Percentiles rank a stretch among this genome's conserved stretches.
Evolutionary conservation across 257 asterid genomes (phyloP).

Genomic region (Solanum pinnatisectum): DNA sequence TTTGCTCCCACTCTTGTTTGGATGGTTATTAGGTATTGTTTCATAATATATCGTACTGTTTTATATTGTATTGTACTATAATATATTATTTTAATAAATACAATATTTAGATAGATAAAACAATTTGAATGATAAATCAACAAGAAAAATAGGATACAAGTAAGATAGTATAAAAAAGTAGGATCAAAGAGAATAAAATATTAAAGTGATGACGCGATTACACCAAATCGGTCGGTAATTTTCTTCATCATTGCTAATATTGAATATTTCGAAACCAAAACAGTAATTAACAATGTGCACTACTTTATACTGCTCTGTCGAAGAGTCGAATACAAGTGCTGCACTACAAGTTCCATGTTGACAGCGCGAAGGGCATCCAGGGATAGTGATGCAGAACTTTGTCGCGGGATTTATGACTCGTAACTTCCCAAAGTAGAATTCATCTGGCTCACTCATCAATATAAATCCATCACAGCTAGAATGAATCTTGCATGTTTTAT

Average conservation of each 20-base stretch:
- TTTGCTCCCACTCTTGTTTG: no score
- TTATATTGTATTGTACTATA: no score
- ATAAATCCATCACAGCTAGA: constrained; percentile 12
- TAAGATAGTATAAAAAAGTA: no score
- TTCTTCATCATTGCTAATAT: neutral
- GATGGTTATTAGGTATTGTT: no score
- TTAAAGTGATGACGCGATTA: no score
- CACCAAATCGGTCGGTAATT: no score
- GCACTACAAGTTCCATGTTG: constrained; percentile 1
- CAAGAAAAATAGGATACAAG: no score
- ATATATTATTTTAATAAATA: no score
- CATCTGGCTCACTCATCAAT: neutral
- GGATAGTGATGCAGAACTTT: neutral
- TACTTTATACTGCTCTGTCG: neutral
- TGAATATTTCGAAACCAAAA: constrained; percentile 7
- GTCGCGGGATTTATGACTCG: constrained; percentile 2
- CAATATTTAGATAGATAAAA: no score
- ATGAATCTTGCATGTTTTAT: neutral
- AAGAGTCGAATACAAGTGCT: constrained; percentile 10
- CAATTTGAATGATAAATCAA: no score
- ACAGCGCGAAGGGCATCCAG: neutral
- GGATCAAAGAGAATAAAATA: no score
- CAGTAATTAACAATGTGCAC: neutral
- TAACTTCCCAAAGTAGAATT: neutral
- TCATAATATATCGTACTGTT: no score